Percentiles rank a stretch among this genome's conserved stretches.
These are phyloP conservation scores for Raffaelea deltoideospora DNA, from an alignment of 2,329 filamentous ascomycete genomes.

Conservation along the genomic window DNA sequence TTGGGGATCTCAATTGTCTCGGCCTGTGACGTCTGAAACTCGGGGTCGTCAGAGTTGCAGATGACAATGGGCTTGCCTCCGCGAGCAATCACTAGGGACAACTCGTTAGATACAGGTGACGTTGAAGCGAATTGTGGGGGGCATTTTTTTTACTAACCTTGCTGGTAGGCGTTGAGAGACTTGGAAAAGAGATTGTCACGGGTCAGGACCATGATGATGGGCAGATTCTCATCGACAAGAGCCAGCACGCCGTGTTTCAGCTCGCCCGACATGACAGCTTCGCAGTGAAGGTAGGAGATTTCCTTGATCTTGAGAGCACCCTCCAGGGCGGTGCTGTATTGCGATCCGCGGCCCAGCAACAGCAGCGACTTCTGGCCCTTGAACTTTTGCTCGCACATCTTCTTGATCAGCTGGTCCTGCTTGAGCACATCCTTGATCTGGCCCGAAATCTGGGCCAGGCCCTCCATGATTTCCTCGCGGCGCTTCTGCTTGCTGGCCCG, in stretches of 20 bases:
- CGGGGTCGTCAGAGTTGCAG: conserved; percentile 79
- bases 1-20: conserved; percentile 96
- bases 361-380: conserved; percentile 95
- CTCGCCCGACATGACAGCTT: conserved; percentile 99
- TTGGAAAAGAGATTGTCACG: conserved; percentile 94
- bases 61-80: conserved; percentile 95
- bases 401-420: conserved; percentile 87
- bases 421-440: conserved; percentile 89
- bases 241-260: conserved; percentile 97
- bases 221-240: conserved; percentile 92
- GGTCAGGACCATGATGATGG: conserved; percentile 99
- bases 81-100: conserved; percentile 73
- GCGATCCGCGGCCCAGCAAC: conserved; percentile 83
- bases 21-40: conserved; percentile 77
- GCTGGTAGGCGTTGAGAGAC: conserved; percentile 98
- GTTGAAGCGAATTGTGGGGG: not conserved
- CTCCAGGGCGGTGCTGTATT: conserved; percentile 94
- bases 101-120: conserved; percentile 2
- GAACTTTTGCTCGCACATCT: conserved; percentile 81
- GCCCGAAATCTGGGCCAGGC: conserved; percentile 69
- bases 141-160: conserved; percentile 36
- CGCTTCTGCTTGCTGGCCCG: conserved; percentile 85
- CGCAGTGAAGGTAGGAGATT: conserved; percentile 98
- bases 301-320: conserved; percentile 99
- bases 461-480: conserved; percentile 91